A percentile compares a stretch with the other conserved stretches of the same genome.
Evolutionary conservation across 1,139 yeast genomes (phyloP).

Genomic region (Maudiozyma humilis): DNA sequence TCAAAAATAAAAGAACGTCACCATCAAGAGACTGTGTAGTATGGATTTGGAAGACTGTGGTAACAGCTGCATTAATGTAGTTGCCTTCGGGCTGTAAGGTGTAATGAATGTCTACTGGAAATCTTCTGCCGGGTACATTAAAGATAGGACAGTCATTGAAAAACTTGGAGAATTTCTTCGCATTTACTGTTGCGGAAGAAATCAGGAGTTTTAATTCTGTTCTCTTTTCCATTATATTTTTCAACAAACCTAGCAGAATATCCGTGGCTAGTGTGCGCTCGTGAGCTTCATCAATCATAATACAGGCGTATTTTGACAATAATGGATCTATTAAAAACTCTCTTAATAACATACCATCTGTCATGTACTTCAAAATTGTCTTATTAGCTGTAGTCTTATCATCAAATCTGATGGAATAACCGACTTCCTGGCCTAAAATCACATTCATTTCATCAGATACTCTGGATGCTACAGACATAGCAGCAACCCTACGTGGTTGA

Average conservation of each 20-base stretch:
- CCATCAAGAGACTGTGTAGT: slow-evolving; percentile 62
- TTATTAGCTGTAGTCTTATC: slow-evolving; percentile 42
- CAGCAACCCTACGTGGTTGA: slow-evolving; percentile 70
- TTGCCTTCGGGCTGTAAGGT: slow-evolving; percentile 86
- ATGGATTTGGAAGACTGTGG: slow-evolving; percentile 74
- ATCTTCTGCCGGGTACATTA: slow-evolving; percentile 81
- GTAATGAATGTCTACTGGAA: slow-evolving; percentile 80
- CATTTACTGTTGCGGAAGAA: slow-evolving; percentile 93
- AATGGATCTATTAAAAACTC: slow-evolving; percentile 76
- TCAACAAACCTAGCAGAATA: slow-evolving; percentile 71
- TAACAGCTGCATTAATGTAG: slow-evolving; percentile 79
- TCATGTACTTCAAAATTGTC: slow-evolving; percentile 66
- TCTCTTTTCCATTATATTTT: slow-evolving; percentile 53
- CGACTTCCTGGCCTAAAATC: slow-evolving; percentile 53
- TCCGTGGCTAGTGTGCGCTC: slow-evolving; percentile 93
- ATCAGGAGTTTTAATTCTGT: slow-evolving; percentile 66
- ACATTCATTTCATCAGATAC: slow-evolving; percentile 61
- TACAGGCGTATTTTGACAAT: slow-evolving; percentile 58
- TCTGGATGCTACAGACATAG: slow-evolving; percentile 59
- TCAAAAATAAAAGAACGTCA: slow-evolving; percentile 81
- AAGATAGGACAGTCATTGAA: slow-evolving; percentile 81
- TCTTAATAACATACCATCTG: slow-evolving; percentile 87
- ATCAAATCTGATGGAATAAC: slow-evolving; percentile 60
- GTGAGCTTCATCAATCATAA: slow-evolving; percentile 96
- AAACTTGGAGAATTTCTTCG: slow-evolving; percentile 70